Evolutionary conservation across 2,329 filamentous ascomycete genomes (phyloP).

Genomic region (Colletotrichum musae): DNA sequence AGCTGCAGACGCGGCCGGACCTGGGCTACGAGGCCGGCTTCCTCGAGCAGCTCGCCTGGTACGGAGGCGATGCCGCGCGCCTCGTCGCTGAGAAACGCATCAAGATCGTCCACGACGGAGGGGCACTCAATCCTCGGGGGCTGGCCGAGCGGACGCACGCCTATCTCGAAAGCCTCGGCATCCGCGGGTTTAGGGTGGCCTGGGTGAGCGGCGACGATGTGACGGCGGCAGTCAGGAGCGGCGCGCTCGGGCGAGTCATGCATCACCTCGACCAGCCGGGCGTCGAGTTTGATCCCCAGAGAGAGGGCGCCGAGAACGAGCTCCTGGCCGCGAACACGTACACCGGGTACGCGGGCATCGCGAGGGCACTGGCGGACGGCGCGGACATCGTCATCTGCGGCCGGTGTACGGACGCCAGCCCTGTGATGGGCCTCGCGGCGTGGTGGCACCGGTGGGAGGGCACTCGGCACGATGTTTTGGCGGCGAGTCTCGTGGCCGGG

Average conservation of each 20-base stretch:
- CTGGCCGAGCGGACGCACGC: slow-evolving; percentile 56
- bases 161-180: slow-evolving; percentile 47
- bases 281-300: slow-evolving; percentile 27
- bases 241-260: slow-evolving; percentile 42
- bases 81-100: slow-evolving; percentile 62
- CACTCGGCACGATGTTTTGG: slow-evolving; percentile 63
- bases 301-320: background rate
- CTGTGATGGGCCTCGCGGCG: slow-evolving; percentile 69
- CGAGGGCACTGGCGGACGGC: slow-evolving; percentile 56
- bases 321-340: slow-evolving; percentile 62
- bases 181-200: slow-evolving; percentile 50
- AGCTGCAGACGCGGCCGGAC: slow-evolving; percentile 51
- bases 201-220: slow-evolving; percentile 58
- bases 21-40: slow-evolving; percentile 56
- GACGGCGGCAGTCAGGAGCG: slow-evolving; percentile 41
- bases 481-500: slow-evolving; percentile 64
- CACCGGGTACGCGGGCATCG: slow-evolving; percentile 64
- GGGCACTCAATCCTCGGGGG: slow-evolving; percentile 67
- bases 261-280: slow-evolving; percentile 40
- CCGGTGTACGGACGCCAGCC: slow-evolving; percentile 63
- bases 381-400: slow-evolving; percentile 66
- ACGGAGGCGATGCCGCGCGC: slow-evolving; percentile 52
- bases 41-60: slow-evolving; percentile 58
- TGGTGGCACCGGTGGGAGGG: slow-evolving; percentile 69
- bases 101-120: slow-evolving; percentile 70